Conservation (phyloP, 805 yeast genomes). For the Lachancea lanzarotensis region DNA sequence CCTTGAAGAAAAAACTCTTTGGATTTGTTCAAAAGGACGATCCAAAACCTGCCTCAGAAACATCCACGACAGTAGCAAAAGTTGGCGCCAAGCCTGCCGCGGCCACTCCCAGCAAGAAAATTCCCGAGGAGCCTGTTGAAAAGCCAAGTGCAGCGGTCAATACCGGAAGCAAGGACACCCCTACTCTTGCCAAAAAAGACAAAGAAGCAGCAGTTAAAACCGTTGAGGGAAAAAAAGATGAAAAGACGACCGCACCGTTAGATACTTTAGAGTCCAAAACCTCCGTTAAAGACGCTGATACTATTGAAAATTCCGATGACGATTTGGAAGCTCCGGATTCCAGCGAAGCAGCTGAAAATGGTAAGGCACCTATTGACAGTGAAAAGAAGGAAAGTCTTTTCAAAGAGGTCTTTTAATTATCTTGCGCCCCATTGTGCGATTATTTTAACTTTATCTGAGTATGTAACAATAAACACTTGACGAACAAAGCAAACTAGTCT, state of each 20-base stretch:
- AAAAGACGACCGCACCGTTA: neutral
- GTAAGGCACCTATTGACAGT: slow-evolving; percentile 1
- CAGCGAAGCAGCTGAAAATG: slow-evolving; percentile 10
- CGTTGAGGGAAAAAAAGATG: too few species aligned
- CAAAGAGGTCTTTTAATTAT: slow-evolving; percentile 11
- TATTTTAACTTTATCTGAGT: neutral
- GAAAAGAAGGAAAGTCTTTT: slow-evolving; percentile 19
- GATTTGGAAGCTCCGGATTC: slow-evolving; percentile 10
- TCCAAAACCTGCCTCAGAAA: neutral
- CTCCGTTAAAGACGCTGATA: slow-evolving; percentile 1
- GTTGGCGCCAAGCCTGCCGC: neutral
- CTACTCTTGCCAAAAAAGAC: neutral
- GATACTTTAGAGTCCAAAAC: neutral
- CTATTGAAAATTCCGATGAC: slow-evolving; percentile 13
- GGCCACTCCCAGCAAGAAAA: neutral
- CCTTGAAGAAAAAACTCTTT: slow-evolving; percentile 1
- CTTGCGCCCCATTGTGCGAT: neutral
- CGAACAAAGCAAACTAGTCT: neutral
- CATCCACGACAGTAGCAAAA: neutral
- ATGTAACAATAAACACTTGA: neutral
- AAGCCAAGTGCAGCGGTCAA: neutral
- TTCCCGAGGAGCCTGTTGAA: neutral
- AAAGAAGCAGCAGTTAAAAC: neutral
- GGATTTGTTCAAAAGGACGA: neutral
- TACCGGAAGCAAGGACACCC: neutral